Percentiles rank a stretch among this genome's conserved stretches.
These are phyloP conservation scores for Blastobotrys attinorum DNA, from an alignment of 805 yeast genomes.

Conservation along the genomic window DNA sequence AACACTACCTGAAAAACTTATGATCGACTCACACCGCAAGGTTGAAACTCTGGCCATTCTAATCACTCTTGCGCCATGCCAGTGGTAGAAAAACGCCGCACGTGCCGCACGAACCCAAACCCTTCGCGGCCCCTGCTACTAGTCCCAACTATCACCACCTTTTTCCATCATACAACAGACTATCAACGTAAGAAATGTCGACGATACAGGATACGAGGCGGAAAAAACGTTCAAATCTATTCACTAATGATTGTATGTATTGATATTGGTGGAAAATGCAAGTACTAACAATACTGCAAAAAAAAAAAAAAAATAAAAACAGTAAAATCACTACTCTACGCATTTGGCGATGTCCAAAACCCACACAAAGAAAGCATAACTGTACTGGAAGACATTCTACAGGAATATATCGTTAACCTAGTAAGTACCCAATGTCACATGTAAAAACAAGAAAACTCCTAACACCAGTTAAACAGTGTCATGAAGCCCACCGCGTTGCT, in stretches of 20 bases:
- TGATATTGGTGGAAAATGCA: too few species aligned
- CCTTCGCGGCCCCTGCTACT: too few species aligned
- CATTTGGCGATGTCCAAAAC: conserved; percentile 64
- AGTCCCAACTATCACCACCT: not conserved
- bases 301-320: not conserved
- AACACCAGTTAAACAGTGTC: conserved; percentile 30
- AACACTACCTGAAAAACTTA: too few species aligned
- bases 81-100: not conserved
- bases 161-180: not conserved
- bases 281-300: too few species aligned
- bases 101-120: too few species aligned
- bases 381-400: conserved; percentile 58
- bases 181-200: not conserved
- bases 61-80: not conserved
- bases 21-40: too few species aligned
- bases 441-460: not conserved
- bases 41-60: too few species aligned
- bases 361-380: conserved; percentile 62
- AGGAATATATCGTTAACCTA: conserved; percentile 54
- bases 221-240: conserved; percentile 19
- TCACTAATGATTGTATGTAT: conserved; percentile 34
- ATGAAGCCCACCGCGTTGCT: conserved; percentile 45
- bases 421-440: conserved; percentile 17
- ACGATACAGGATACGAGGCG: not conserved
- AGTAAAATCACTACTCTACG: conserved; percentile 52